phyloP scores from a whole-genome alignment of 768 basidiomycete species.

The Lentinula detonsa region DNA sequence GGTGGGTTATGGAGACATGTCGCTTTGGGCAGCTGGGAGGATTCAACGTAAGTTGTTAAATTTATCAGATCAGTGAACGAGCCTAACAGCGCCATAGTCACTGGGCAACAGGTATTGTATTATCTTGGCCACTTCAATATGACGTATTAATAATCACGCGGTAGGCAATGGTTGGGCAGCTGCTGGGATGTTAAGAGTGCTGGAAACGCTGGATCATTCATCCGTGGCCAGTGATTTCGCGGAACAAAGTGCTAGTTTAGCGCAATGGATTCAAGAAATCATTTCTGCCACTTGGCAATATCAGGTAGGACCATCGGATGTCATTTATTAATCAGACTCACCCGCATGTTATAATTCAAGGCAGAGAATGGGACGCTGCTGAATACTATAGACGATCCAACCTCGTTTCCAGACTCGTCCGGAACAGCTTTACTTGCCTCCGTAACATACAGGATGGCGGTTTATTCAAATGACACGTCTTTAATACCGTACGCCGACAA shows the following conservation, averaged over 20 bases:
- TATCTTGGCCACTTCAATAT: neutral
- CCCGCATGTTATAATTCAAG: conserved; percentile 15
- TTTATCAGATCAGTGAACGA: neutral
- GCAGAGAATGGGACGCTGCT: conserved; percentile 36
- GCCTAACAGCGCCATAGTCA: conserved; percentile 18
- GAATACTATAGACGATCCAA: conserved; percentile 45
- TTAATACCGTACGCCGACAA: conserved; percentile 34
- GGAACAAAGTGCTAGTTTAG: conserved; percentile 36
- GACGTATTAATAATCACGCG: neutral
- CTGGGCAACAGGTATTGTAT: conserved; percentile 47
- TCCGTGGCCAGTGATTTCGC: conserved; percentile 27
- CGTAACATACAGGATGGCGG: conserved; percentile 48
- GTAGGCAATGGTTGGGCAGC: conserved; percentile 65
- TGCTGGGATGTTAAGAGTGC: conserved; percentile 56
- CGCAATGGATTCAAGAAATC: conserved; percentile 51
- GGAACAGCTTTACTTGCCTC: conserved; percentile 54
- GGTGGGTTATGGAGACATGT: conserved; percentile 55
- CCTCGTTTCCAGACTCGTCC: conserved; percentile 49
- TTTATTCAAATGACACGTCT: conserved; percentile 28
- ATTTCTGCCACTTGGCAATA: conserved; percentile 33
- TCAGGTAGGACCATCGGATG: conserved; percentile 25
- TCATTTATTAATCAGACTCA: neutral
- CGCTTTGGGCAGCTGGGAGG: conserved; percentile 35
- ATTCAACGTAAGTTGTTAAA: conserved; percentile 22
- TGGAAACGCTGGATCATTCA: conserved; percentile 45